Evolutionary conservation across 345 rosid species (phyloP), one percentile per base, ranked within the genome.

Genomic region (Bruguiera sexangula): DNA sequence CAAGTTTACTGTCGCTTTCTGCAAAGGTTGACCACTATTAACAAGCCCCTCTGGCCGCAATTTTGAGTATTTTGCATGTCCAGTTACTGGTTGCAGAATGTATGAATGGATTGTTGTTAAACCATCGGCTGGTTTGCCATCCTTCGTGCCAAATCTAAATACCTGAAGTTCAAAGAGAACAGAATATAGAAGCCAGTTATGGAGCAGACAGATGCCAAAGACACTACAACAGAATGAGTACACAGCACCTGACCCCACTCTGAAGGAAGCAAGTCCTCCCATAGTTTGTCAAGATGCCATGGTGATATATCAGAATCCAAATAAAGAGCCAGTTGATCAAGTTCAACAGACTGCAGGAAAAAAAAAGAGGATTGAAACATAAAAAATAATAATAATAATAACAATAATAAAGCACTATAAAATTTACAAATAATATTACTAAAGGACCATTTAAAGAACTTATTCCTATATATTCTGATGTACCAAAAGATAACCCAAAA

Each of bases 21-120:
- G 96, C 69, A 81, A 63, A 82, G 98, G 92, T 76, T 86, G 86
- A 61, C 37, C 73, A 29, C 69, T 60, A 71, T 74, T 69, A 65
- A 80, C 69, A 56, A 82, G 75, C 71, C 76, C 86, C 58, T 79
- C 82, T 72, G 76, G 56, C 62, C 73, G 89, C 68, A 83, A 63
- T 78, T 92, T 92, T 11, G 77, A 71, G 81, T 92, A 95, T 74
- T 80, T 90, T 76, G 96, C 97, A 83, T 83, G 86, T 77, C 99
- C 99, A 56, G 89, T 80, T 67, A 95, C 96, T 34, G 99, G 99
- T 83, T 95, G 93, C 76, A 95, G 83, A 79, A 92, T 74, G 71
- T 95, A 95, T 8, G 89, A 78, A 74, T 92, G 99, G 66, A 83
- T 79, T 73, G 75, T 82, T 69, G 73, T 63, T 61, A 87, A 78